Evolutionary conservation across 1,284 basidiomycete species (phyloP).

Genomic region (Neonothopanus nambi): DNA sequence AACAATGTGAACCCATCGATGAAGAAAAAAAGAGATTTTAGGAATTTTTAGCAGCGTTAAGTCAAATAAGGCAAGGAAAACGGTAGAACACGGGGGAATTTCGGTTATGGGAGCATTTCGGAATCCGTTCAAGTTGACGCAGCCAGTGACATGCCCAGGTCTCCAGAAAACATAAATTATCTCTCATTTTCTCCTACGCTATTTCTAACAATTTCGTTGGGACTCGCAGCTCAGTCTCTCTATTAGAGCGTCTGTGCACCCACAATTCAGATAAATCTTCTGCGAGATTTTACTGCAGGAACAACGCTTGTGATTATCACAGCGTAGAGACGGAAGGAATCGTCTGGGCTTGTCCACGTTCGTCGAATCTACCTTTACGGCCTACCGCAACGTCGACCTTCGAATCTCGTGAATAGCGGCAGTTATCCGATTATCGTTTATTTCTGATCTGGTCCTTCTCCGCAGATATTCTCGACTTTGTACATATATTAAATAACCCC

Average conservation of each 20-base stretch:
- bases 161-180: no score
- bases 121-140: neutral
- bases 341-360: constrained; percentile 6
- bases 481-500: constrained; percentile 1
- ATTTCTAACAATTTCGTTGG: no score
- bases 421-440: neutral
- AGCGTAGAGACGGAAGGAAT: neutral
- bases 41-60: no score
- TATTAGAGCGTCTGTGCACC: no score
- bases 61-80: no score
- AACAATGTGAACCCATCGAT: neutral
- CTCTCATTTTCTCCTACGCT: no score
- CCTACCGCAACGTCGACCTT: no score
- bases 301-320: no score
- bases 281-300: no score
- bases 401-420: constrained; percentile 4
- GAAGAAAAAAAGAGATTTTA: neutral
- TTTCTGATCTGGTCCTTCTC: constrained; percentile 8
- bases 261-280: no score
- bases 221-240: no score
- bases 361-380: constrained; percentile 10
- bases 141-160: neutral
- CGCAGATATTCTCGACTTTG: constrained; percentile 1
- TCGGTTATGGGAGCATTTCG: no score
- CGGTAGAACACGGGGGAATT: neutral